phyloP scores from a whole-genome alignment of 352 stramenopile genomes.

The Phytopythium kandeliae region DNA sequence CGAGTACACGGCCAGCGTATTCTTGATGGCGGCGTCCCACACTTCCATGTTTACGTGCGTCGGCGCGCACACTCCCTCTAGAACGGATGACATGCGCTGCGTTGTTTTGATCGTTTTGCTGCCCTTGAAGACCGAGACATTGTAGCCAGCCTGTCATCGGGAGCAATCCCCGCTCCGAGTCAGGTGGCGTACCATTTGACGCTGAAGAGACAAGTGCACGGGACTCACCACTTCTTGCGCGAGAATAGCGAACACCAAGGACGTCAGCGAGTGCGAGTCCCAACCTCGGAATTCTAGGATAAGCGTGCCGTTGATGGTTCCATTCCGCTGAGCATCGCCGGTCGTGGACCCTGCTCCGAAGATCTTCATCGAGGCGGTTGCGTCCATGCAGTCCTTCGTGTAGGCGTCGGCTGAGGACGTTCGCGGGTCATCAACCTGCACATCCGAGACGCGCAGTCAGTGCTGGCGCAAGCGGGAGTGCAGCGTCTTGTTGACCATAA shows the following conservation, averaged over 20 bases:
- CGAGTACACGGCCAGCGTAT: constrained; percentile 25
- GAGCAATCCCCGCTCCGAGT: not conserved
- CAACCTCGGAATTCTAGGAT: constrained; percentile 29
- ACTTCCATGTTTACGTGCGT: constrained; percentile 56
- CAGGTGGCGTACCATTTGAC: not conserved
- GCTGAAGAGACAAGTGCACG: not conserved
- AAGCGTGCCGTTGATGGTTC: constrained; percentile 19
- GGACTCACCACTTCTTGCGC: constrained; percentile 24
- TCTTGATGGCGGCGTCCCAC: constrained; percentile 32
- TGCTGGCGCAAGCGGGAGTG: not conserved
- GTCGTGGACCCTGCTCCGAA: constrained; percentile 16
- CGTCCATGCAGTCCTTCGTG: constrained; percentile 7
- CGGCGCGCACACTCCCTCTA: constrained; percentile 32
- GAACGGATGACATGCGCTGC: constrained; percentile 28
- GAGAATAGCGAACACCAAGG: constrained; percentile 38
- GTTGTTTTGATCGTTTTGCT: constrained; percentile 8
- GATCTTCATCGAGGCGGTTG: constrained; percentile 3
- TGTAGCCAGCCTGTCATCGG: constrained; percentile 13
- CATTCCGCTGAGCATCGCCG: constrained; percentile 1
- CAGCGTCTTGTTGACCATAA: not conserved
- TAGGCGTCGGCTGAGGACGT: constrained; percentile 9
- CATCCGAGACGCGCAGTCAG: not conserved
- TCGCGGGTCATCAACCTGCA: constrained; percentile 22
- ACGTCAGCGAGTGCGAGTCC: constrained; percentile 32
- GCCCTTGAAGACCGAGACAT: constrained; percentile 17